A percentile compares a stretch with the other conserved stretches of the same genome.
phyloP scores from a whole-genome alignment of 139 green algal genomes.

The Pycnococcus provasolii region DNA sequence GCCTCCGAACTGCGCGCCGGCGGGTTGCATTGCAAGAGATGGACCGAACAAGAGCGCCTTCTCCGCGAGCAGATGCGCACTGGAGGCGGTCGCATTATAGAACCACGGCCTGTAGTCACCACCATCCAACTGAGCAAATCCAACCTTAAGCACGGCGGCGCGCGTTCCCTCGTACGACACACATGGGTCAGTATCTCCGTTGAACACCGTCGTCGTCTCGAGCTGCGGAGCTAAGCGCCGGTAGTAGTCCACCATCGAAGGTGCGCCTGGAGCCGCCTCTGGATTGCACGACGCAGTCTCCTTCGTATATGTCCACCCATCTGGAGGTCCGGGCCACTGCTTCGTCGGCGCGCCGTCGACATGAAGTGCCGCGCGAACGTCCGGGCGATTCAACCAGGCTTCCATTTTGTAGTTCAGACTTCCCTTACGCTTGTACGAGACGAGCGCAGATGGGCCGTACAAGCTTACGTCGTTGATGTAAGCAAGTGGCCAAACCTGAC shows the following conservation, averaged over 20 bases:
- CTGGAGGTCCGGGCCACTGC: slow-evolving; percentile 13
- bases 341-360: slow-evolving; percentile 8
- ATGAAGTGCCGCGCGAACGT: slow-evolving; percentile 20
- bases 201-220: slow-evolving; percentile 21
- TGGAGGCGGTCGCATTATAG: slow-evolving; percentile 9
- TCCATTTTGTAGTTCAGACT: slow-evolving; percentile 14
- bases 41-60: slow-evolving; percentile 21
- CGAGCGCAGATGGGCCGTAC: slow-evolving; percentile 11
- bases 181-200: slow-evolving; percentile 32
- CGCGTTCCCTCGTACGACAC: slow-evolving; percentile 29
- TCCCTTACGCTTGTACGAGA: background rate
- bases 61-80: background rate
- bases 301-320: slow-evolving; percentile 14
- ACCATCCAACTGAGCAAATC: slow-evolving; percentile 4
- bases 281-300: slow-evolving; percentile 23
- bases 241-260: slow-evolving; percentile 28
- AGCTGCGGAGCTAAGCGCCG: slow-evolving; percentile 9
- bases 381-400: slow-evolving; percentile 9
- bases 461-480: slow-evolving; percentile 22
- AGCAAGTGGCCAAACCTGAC: slow-evolving; percentile 9
- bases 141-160: slow-evolving; percentile 14
- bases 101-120: slow-evolving; percentile 29
- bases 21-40: background rate
- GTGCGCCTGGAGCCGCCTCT: slow-evolving; percentile 2
- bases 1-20: slow-evolving; percentile 20